A percentile compares a stretch with the other conserved stretches of the same genome.
phyloP scores from a whole-genome alignment of 176 grass and related monocot genomes.

The Cenchrus americanus region DNA sequence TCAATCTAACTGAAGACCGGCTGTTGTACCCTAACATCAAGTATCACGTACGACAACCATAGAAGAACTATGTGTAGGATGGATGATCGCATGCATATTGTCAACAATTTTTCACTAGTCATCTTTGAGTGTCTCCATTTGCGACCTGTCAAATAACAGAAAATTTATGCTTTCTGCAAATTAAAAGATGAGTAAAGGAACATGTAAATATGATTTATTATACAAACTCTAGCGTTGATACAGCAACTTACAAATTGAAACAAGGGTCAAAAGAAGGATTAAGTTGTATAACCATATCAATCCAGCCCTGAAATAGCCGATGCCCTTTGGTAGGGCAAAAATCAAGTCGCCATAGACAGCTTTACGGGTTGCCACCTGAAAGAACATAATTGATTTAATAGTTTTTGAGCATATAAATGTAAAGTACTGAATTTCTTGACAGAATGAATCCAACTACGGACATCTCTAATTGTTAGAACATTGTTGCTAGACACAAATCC shows the following conservation, averaged over 20 bases:
- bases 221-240: not conserved
- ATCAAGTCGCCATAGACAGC: slow-evolving; percentile 28
- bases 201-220: not conserved
- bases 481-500: not conserved
- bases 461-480: not conserved
- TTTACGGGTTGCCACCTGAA: slow-evolving; percentile 41
- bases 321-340: slow-evolving; percentile 41
- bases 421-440: not conserved
- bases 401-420: not conserved
- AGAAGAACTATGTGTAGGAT: slow-evolving; percentile 36
- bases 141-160: slow-evolving; percentile 37
- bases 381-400: slow-evolving; percentile 8
- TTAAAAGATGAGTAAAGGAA: not conserved
- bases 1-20: not conserved
- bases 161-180: slow-evolving; percentile 3
- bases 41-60: slow-evolving; percentile 42
- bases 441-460: slow-evolving; percentile 19
- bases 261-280: slow-evolving; percentile 27
- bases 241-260: slow-evolving; percentile 47
- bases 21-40: slow-evolving; percentile 40
- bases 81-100: slow-evolving; percentile 27
- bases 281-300: slow-evolving; percentile 53
- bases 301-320: slow-evolving; percentile 42
- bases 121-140: slow-evolving; percentile 37
- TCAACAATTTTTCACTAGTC: slow-evolving; percentile 35